Evolutionary conservation across 1,284 basidiomycete genomes (phyloP).

Genomic region (Moesziomyces sp.): DNA sequence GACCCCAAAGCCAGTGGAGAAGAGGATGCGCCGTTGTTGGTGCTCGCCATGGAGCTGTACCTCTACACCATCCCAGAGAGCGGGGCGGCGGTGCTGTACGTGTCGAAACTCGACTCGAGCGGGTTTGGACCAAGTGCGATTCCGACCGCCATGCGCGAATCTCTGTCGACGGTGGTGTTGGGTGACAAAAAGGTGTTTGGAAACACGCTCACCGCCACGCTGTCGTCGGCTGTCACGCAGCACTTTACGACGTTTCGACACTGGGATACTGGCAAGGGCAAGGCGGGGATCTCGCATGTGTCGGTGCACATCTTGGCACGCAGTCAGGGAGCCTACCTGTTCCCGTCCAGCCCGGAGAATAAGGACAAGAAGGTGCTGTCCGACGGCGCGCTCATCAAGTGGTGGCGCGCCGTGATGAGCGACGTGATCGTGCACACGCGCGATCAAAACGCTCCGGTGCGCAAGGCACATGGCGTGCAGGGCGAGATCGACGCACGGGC

Average conservation of each 20-base stretch:
- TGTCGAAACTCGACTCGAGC: conserved; percentile 93
- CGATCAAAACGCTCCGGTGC: conserved; percentile 4
- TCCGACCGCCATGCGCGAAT: conserved; percentile 11
- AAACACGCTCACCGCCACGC: conserved; percentile 71
- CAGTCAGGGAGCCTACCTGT: conserved; percentile 90
- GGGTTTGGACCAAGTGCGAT: conserved; percentile 74
- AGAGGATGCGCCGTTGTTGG: conserved; percentile 68
- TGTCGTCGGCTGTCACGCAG: conserved; percentile 77
- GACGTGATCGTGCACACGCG: conserved; percentile 35
- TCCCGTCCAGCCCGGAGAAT: conserved; percentile 86
- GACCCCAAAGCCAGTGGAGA: not conserved
- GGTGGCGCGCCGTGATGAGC: conserved; percentile 78
- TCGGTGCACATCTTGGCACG: conserved; percentile 87
- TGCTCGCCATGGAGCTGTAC: conserved; percentile 83
- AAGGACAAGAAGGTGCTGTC: conserved; percentile 77
- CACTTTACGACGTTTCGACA: conserved; percentile 75
- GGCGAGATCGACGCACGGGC: conserved; percentile 36
- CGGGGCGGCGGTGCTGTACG: conserved; percentile 81
- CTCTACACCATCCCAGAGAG: conserved; percentile 81
- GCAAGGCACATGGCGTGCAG: conserved; percentile 2
- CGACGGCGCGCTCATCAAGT: conserved; percentile 84
- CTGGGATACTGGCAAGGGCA: conserved; percentile 55
- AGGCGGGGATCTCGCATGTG: conserved; percentile 40
- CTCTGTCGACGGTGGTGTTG: conserved; percentile 11
- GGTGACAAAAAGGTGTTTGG: conserved; percentile 8